Evolutionary conservation across 1,139 yeast genomes (phyloP), one percentile per base, ranked within the genome.

Genomic region (Protomyces pachydermus): DNA sequence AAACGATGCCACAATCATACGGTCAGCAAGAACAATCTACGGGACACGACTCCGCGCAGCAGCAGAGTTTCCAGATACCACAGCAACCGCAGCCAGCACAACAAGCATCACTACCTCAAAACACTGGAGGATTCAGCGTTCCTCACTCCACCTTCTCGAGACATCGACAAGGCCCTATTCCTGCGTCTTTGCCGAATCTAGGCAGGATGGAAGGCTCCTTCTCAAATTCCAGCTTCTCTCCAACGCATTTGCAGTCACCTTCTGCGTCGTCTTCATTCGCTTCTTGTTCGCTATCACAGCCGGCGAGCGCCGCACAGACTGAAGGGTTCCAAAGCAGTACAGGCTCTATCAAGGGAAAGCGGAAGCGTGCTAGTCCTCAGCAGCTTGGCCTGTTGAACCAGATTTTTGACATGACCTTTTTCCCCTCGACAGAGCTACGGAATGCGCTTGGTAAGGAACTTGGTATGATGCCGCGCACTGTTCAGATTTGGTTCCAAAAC

Each of bases 401-500:
- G 54, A 75, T 74, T 34, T 74, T 75, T 67, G 71, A 71, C 38
- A 71, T 74, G 65, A 75, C 77, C 3, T 74, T 73, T 62, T 76
- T 75, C 70, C 78, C 78, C 3, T 70, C 77, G 9, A 72, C 76
- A 3, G 77, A 75, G 62, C 72, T 70, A 61, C 72, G 78, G 12
- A 68, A 73, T 54, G 71, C 70, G 42, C 69, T 75, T 52, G 77
- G 78, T 9, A 65, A 70, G 54, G 78, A 75, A 67, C 72, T 75
- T 18, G 75, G 75, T n/a, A 75, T 75, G 78, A 73, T 77, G 1
- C 77, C 78, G 4, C 68, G 78, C 28, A 73, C 77, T 3, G 78
- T 75, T 4, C 78, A 75, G 68, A 75, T 75, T 42, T 75, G 78
- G 78, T 75, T 75, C 66, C 78, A 75, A 66, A 75, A 75, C 68